Conservation (phyloP, 2,329 filamentous ascomycete genomes). For the Epichloe glyceriae region DNA sequence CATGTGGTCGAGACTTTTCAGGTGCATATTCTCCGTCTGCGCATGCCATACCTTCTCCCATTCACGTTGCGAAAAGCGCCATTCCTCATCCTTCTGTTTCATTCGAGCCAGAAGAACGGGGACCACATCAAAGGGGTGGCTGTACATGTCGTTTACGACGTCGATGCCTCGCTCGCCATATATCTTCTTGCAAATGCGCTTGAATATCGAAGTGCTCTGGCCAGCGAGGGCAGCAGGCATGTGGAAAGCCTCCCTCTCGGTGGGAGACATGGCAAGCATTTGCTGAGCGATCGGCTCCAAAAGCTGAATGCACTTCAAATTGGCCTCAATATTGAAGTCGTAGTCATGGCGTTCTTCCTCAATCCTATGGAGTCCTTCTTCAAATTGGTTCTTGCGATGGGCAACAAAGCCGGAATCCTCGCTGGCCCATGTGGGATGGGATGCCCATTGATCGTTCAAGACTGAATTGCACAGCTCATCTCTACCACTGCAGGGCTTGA, state of each 20-base stretch:
- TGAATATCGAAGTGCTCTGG: conserved; percentile 92
- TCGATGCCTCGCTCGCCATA: conserved; percentile 81
- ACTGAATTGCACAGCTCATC: conserved; percentile 91
- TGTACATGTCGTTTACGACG: conserved; percentile 79
- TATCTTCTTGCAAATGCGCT: conserved; percentile 93
- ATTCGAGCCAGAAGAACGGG: conserved; percentile 78
- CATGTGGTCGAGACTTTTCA: conserved; percentile 94
- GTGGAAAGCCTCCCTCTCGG: conserved; percentile 61
- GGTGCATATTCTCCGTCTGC: conserved; percentile 88
- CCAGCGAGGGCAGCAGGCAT: conserved; percentile 78
- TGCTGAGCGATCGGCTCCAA: conserved; percentile 89
- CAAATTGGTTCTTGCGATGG: conserved; percentile 89
- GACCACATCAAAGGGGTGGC: conserved; percentile 71
- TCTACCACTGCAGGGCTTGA: conserved; percentile 84
- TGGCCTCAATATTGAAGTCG: conserved; percentile 95
- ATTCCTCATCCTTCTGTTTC: conserved; percentile 94
- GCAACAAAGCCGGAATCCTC: conserved; percentile 97
- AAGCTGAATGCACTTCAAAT: conserved; percentile 87
- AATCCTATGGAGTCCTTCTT: conserved; percentile 88
- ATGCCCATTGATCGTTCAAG: conserved; percentile 96
- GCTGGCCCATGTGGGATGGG: conserved; percentile 95
- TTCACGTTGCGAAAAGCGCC: conserved; percentile 91
- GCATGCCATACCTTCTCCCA: conserved; percentile 99
- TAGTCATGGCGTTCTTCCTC: conserved; percentile 98
- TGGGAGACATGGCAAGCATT: conserved; percentile 64